phyloP scores from a whole-genome alignment of 371 early-diverging fungal species.

The Batkoa obscura region DNA sequence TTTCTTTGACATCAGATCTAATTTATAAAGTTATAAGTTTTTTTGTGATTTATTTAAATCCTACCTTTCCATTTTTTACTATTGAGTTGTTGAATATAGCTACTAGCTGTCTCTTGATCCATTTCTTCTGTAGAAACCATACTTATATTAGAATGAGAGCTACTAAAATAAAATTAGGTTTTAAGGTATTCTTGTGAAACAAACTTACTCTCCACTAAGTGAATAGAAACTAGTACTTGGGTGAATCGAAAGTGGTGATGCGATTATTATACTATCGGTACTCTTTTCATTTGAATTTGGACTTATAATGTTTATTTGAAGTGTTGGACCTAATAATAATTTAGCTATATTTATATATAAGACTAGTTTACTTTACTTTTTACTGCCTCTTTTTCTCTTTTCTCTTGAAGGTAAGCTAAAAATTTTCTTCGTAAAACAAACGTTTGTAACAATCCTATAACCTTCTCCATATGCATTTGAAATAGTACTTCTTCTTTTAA shows the following conservation, averaged over 20 bases:
- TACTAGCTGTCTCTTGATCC: not conserved
- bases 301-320: not conserved
- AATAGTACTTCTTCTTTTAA: not conserved
- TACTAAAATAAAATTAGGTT: not conserved
- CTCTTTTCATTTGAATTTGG: not conserved
- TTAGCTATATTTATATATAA: not conserved
- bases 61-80: not conserved
- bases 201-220: not conserved
- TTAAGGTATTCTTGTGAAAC: not conserved
- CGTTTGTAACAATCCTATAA: conserved; percentile 1
- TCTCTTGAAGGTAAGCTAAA: not conserved
- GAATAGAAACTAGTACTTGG: not conserved
- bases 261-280: no score
- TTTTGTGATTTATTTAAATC: not conserved
- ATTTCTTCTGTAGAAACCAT: not conserved
- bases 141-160: not conserved
- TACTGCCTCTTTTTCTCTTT: not conserved
- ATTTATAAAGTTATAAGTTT: no score
- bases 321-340: not conserved
- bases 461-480: not conserved
- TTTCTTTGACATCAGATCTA: no score
- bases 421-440: conserved; percentile 4
- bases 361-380: not conserved
- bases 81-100: not conserved
- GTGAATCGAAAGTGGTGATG: no score